phyloP scores from a whole-genome alignment of 306 rosid species.

The Begonia masoniana region DNA sequence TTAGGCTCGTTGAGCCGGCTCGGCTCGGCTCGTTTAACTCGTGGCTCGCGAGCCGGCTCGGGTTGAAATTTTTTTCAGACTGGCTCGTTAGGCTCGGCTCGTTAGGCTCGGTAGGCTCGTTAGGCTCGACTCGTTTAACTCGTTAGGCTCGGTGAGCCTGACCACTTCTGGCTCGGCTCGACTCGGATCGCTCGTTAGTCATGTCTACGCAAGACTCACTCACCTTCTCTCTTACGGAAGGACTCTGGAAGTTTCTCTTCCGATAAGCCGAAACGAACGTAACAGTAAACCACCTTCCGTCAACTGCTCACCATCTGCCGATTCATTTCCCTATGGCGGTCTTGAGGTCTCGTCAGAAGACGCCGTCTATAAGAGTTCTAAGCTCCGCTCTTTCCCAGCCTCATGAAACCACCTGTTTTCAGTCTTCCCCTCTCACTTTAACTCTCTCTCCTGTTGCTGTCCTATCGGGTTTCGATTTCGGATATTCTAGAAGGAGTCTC shows the following conservation, averaged over 20 bases:
- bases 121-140: too few species aligned
- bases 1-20: too few species aligned
- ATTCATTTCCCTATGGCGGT: slow-evolving; percentile 21
- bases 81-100: too few species aligned
- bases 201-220: not conserved
- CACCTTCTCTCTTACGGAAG: not conserved
- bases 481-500: slow-evolving; percentile 17
- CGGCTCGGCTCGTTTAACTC: too few species aligned
- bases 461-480: not conserved
- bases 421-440: not conserved
- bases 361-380: slow-evolving; percentile 1
- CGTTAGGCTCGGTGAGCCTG: too few species aligned
- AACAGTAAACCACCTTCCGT: not conserved
- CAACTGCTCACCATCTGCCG: not conserved
- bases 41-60: too few species aligned
- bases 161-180: too few species aligned
- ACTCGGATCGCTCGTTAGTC: too few species aligned
- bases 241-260: too few species aligned
- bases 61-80: too few species aligned
- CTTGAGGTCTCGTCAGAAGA: slow-evolving; percentile 20
- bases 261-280: too few species aligned
- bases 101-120: too few species aligned
- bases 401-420: slow-evolving; percentile 6
- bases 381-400: slow-evolving; percentile 8
- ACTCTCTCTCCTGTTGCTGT: not conserved